phyloP scores from a whole-genome alignment of 2,329 filamentous ascomycete genomes.

The Lachnellula suecica region DNA sequence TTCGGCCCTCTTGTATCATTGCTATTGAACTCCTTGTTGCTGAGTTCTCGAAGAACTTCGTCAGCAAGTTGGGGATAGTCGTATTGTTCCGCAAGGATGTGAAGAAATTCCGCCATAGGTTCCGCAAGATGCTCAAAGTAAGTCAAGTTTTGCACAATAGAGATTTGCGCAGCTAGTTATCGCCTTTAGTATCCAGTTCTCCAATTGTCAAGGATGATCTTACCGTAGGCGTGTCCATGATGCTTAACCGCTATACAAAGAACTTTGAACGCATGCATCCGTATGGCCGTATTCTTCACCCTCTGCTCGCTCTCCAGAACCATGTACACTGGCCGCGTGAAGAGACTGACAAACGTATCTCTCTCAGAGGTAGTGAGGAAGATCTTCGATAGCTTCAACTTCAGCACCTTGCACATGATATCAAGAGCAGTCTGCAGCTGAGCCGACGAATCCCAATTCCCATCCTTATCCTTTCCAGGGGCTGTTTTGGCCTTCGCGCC shows the following conservation, averaged over 20 bases:
- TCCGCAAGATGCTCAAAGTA: constrained; percentile 99
- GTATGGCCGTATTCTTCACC: constrained; percentile 82
- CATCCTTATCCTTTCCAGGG: constrained; percentile 58
- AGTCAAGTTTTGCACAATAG: constrained; percentile 94
- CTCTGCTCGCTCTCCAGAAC: constrained; percentile 92
- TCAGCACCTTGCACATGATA: constrained; percentile 93
- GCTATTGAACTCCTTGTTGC: constrained; percentile 96
- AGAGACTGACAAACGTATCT: constrained; percentile 88
- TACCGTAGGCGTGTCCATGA: constrained; percentile 94
- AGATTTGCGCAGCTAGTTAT: constrained; percentile 81
- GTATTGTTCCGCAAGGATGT: constrained; percentile 95
- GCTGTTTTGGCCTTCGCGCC: constrained; percentile 74
- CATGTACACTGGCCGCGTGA: constrained; percentile 91
- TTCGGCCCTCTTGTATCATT: constrained; percentile 96
- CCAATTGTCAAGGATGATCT: constrained; percentile 24
- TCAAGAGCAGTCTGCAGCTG: constrained; percentile 89
- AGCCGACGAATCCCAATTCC: constrained; percentile 81
- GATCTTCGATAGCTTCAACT: constrained; percentile 86
- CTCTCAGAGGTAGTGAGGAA: constrained; percentile 95
- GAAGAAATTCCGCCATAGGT: constrained; percentile 96
- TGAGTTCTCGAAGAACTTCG: constrained; percentile 89
- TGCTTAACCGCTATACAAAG: constrained; percentile 96
- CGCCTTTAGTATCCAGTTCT: constrained; percentile 32
- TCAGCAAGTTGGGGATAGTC: constrained; percentile 95
- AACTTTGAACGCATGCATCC: constrained; percentile 97